Conservation (phyloP, 306 rosid species). For the Acacia crassicarpa region DNA sequence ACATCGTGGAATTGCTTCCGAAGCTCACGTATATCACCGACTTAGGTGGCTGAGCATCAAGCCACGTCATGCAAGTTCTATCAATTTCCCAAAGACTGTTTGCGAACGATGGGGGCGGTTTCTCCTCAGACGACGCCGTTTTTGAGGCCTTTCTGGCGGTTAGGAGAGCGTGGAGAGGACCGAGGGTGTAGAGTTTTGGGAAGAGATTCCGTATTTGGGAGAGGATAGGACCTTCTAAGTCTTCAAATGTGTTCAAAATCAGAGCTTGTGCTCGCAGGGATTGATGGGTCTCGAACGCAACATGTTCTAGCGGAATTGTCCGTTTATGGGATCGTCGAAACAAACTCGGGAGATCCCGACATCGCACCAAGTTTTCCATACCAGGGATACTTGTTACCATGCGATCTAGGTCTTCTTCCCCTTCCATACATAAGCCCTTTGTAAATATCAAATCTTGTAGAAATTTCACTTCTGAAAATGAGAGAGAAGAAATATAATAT, state of each 20-base stretch:
- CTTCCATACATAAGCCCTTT: neutral
- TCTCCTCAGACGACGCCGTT: neutral
- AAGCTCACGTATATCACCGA: conserved; percentile 51
- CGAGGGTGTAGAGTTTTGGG: conserved; percentile 37
- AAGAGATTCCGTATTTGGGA: neutral
- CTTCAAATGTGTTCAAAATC: conserved; percentile 49
- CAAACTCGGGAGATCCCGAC: conserved; percentile 45
- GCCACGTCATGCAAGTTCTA: conserved; percentile 46
- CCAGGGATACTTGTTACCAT: conserved; percentile 18
- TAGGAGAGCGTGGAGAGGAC: conserved; percentile 43
- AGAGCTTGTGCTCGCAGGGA: conserved; percentile 26
- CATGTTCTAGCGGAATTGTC: neutral
- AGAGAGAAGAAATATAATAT: neutral
- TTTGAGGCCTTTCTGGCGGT: neutral
- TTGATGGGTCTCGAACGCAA: conserved; percentile 10
- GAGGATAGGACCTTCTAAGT: conserved; percentile 41
- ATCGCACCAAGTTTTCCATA: conserved; percentile 41
- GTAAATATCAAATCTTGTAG: neutral
- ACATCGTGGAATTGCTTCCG: conserved; percentile 30
- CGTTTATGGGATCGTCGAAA: neutral
- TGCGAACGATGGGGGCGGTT: neutral
- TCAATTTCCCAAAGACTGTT: conserved; percentile 33
- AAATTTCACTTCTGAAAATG: neutral
- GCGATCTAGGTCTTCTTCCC: conserved; percentile 45
- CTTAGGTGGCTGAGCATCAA: conserved; percentile 37